Conservation (phyloP, 129 eudicot species). For the carrot (Daucus carota) region DH1_v3.0 NC_030383.2:64366501-64367000, state of each 20-base stretch:
- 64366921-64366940: background rate
- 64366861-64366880: conserved; percentile 1
- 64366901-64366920: background rate
- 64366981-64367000: too few relatives aligned
- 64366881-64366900: background rate
- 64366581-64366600: conserved; percentile 5
- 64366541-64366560: conserved; percentile 1
- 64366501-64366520: background rate
- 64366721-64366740: conserved; percentile 4
- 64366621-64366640: conserved; percentile 9
- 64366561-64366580: background rate
- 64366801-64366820: background rate
- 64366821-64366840: conserved; percentile 4
- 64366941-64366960: too few relatives aligned
- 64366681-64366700: background rate
- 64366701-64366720: background rate
- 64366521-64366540: background rate
- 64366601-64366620: conserved; percentile 8
- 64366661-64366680: background rate
- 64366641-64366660: background rate
- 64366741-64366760: background rate
- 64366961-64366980: too few relatives aligned
- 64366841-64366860: background rate
- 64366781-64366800: background rate
- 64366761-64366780: background rate